A percentile compares a stretch with the other conserved stretches of the same genome.
Conservation (phyloP, 176 grass and related monocot species). For the Raddia guianensis region DNA sequence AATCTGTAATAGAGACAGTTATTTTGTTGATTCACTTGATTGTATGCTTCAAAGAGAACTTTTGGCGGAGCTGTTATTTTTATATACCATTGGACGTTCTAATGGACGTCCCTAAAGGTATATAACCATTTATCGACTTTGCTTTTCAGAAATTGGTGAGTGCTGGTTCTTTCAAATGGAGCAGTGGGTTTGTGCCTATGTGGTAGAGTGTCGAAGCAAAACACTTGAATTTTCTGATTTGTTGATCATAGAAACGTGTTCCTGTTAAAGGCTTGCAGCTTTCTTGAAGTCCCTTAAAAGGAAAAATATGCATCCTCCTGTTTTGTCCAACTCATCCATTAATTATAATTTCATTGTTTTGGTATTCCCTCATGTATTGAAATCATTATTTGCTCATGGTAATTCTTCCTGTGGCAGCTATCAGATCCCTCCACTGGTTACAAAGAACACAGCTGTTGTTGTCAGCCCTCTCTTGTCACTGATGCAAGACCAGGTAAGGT, state of each 20-base stretch:
- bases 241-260: neutral
- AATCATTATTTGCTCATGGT: neutral
- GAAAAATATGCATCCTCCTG: neutral
- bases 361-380: neutral
- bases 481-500: conserved; percentile 86
- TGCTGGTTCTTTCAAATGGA: conserved; percentile 2
- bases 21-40: neutral
- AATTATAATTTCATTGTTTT: neutral
- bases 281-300: neutral
- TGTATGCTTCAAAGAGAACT: neutral
- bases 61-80: neutral
- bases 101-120: neutral
- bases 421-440: conserved; percentile 81
- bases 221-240: conserved; percentile 4
- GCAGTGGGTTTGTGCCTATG: neutral
- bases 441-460: conserved; percentile 77
- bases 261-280: neutral
- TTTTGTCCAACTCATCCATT: neutral
- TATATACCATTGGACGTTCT: neutral
- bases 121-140: neutral
- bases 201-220: neutral
- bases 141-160: neutral
- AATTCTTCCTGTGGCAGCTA: conserved; percentile 49
- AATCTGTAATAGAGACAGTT: neutral
- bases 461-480: conserved; percentile 86